Percentiles rank a stretch among this genome's conserved stretches.
Conservation (phyloP, 495 filamentous ascomycete genomes). For the Oidiodendron maius region DNA sequence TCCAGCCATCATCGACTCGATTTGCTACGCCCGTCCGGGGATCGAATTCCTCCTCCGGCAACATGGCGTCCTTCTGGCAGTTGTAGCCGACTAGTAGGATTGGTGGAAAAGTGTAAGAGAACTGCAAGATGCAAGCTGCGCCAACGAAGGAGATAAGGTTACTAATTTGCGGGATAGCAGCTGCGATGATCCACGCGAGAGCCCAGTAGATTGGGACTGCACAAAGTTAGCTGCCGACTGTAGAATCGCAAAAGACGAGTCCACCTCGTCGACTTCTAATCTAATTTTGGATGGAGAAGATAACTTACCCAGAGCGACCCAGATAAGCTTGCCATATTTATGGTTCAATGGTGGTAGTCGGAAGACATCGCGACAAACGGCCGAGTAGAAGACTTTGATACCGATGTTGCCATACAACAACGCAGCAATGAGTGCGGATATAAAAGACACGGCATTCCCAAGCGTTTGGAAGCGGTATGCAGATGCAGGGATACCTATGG, state of each 20-base stretch:
- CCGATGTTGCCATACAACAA: conserved; percentile 58
- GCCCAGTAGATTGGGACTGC: conserved; percentile 50
- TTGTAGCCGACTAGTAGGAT: conserved; percentile 31
- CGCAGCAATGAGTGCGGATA: conserved; percentile 45
- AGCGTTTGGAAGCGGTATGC: conserved; percentile 34
- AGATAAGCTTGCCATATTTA: conserved; percentile 43
- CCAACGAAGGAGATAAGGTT: conserved; percentile 35
- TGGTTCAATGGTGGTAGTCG: conserved; percentile 39
- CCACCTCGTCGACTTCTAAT: background rate
- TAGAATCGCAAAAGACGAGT: background rate
- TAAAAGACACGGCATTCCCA: conserved; percentile 42
- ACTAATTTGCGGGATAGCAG: conserved; percentile 42
- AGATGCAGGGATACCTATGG: background rate
- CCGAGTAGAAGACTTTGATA: conserved; percentile 54
- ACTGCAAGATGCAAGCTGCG: conserved; percentile 32
- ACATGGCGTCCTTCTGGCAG: conserved; percentile 34
- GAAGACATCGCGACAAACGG: conserved; percentile 47
- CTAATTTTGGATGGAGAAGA: background rate
- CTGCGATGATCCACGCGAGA: conserved; percentile 43
- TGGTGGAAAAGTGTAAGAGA: conserved; percentile 7
- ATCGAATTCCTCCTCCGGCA: conserved; percentile 37
- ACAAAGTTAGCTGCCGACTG: background rate
- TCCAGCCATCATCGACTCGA: conserved; percentile 25
- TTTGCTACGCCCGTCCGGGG: conserved; percentile 31
- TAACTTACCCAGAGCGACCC: conserved; percentile 28